Evolutionary conservation across 2,329 filamentous ascomycete genomes (phyloP).

Genomic region (Clarireedia hainanense): DNA sequence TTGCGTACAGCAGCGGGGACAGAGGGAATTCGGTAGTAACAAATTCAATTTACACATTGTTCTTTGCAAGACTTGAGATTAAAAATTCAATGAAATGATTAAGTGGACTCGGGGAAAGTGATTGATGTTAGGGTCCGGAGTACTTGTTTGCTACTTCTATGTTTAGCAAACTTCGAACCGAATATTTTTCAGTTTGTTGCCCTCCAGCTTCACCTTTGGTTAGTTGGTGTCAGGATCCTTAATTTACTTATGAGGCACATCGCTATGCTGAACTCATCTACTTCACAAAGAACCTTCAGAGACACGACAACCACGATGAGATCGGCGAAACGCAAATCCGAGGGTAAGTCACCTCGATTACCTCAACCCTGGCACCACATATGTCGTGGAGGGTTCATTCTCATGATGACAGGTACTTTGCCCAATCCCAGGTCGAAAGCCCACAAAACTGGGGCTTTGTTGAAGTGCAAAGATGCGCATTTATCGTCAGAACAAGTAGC

Average conservation of each 20-base stretch:
- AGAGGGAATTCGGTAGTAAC: constrained; percentile 1
- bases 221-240: too few species aligned
- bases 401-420: neutral
- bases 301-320: neutral
- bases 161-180: too few species aligned
- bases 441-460: neutral
- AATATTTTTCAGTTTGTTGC: too few species aligned
- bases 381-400: neutral
- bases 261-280: too few species aligned
- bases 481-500: neutral
- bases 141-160: too few species aligned
- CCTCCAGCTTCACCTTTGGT: too few species aligned
- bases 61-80: neutral
- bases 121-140: too few species aligned
- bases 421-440: neutral
- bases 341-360: neutral
- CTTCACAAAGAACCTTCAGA: too few species aligned
- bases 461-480: neutral
- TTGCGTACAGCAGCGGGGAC: neutral
- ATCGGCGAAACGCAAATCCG: constrained; percentile 3
- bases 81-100: neutral
- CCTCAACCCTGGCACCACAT: neutral
- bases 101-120: neutral
- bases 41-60: neutral
- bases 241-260: too few species aligned